Percentiles rank a stretch among this genome's conserved stretches.
These are phyloP conservation scores for Periconia sp. DNA, from an alignment of 2,329 filamentous ascomycete genomes.

Conservation along the genomic window DNA sequence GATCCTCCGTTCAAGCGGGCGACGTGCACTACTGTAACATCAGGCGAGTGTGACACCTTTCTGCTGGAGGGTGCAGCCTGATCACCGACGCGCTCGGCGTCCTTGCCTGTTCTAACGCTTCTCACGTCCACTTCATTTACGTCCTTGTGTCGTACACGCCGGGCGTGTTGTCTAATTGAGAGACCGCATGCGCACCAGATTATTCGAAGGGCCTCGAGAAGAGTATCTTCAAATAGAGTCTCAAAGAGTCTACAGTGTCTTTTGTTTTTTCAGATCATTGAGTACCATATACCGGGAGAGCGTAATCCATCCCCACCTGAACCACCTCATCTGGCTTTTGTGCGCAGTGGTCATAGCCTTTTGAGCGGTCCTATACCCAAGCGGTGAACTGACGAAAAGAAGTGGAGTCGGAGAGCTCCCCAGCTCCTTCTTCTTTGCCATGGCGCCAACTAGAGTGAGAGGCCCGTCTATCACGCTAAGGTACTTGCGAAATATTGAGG, in stretches of 20 bases:
- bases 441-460: slow-evolving; percentile 68
- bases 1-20: too few species aligned
- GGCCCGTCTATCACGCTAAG: slow-evolving; percentile 75
- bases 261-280: slow-evolving; percentile 78
- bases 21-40: too few species aligned
- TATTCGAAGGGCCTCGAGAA: too few species aligned
- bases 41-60: too few species aligned
- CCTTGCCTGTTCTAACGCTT: too few species aligned
- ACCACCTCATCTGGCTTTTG: slow-evolving; percentile 98
- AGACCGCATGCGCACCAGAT: too few species aligned
- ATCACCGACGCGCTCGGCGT: too few species aligned
- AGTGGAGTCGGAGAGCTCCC: slow-evolving; percentile 63
- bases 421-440: slow-evolving; percentile 56
- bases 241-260: slow-evolving; percentile 33
- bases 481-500: slow-evolving; percentile 81
- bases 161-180: too few species aligned
- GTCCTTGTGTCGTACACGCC: too few species aligned
- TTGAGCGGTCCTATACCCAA: slow-evolving; percentile 71
- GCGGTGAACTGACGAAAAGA: slow-evolving; percentile 73
- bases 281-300: slow-evolving; percentile 94
- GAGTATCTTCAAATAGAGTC: too few species aligned
- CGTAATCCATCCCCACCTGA: slow-evolving; percentile 92
- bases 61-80: too few species aligned
- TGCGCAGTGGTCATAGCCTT: slow-evolving; percentile 89
- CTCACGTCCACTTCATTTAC: too few species aligned